A percentile compares a stretch with the other conserved stretches of the same genome.
These are phyloP conservation scores for Candida loeiensis DNA, from an alignment of 805 yeast species.

Conservation along the genomic window DNA sequence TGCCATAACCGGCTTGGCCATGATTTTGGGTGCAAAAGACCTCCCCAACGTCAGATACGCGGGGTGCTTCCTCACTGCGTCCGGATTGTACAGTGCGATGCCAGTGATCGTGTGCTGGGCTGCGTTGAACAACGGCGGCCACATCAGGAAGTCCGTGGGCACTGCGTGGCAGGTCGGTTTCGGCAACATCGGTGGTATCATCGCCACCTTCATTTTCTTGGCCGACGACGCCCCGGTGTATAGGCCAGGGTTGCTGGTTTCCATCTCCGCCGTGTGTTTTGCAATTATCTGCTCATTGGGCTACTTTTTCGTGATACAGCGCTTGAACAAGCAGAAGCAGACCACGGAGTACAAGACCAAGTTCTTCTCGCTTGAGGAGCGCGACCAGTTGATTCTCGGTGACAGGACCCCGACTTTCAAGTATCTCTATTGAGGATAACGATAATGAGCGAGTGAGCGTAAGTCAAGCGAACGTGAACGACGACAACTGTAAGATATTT, in stretches of 20 bases:
- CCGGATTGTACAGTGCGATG: constrained; percentile 63
- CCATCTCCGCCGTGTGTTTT: constrained; percentile 47
- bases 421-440: constrained; percentile 26
- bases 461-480: too few relatives aligned
- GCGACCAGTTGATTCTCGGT: constrained; percentile 34
- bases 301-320: constrained; percentile 29
- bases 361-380: constrained; percentile 23
- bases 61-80: constrained; percentile 58
- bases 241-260: constrained; percentile 49
- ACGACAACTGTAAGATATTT: too few relatives aligned
- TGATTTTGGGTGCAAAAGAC: constrained; percentile 46
- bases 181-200: constrained; percentile 72
- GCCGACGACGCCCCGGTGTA: constrained; percentile 57
- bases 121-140: constrained; percentile 60
- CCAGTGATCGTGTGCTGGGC: constrained; percentile 70
- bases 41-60: constrained; percentile 48
- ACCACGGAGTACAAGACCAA: constrained; percentile 24
- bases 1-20: constrained; percentile 52
- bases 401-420: constrained; percentile 36
- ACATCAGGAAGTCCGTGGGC: constrained; percentile 54
- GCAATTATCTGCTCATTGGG: constrained; percentile 29
- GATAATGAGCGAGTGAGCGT: too few relatives aligned
- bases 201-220: constrained; percentile 56
- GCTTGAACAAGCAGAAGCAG: constrained; percentile 21
- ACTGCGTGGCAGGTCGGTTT: constrained; percentile 65